Conservation (phyloP, 148 eudicot genomes). For the Fagopyrum tataricum region DNA sequence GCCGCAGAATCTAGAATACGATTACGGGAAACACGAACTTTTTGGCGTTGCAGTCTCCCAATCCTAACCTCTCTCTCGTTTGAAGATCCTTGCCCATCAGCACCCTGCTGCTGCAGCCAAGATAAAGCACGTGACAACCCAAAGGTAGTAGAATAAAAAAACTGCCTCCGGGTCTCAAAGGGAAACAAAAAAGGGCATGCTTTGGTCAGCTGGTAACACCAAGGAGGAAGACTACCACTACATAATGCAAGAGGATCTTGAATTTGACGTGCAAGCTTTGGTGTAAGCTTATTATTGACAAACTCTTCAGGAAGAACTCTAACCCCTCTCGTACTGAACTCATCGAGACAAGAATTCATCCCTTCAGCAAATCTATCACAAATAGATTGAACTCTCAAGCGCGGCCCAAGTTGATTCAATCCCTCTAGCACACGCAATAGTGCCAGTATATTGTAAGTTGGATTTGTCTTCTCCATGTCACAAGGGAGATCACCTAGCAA, state of each 20-base stretch:
- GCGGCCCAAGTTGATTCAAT: conserved; percentile 93
- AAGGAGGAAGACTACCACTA: conserved; percentile 95
- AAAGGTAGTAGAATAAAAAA: conserved; percentile 95
- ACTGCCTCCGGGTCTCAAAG: conserved; percentile 89
- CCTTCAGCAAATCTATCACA: conserved; percentile 74
- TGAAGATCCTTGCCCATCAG: conserved; percentile 72
- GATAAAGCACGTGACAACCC: conserved; percentile 88
- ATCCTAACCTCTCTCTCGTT: conserved; percentile 84
- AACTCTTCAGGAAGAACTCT: conserved; percentile 73
- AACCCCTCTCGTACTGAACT: conserved; percentile 36
- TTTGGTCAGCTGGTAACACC: conserved; percentile 96
- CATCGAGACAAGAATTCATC: conserved; percentile 47
- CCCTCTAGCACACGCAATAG: conserved; percentile 86
- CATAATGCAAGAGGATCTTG: conserved; percentile 98
- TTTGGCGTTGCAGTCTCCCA: conserved; percentile 92
- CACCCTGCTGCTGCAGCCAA: conserved; percentile 95
- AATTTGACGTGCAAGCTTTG: conserved; percentile 89
- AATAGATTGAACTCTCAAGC: conserved; percentile 61
- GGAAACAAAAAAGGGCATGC: conserved; percentile 97
- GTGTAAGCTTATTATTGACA: conserved; percentile 82
- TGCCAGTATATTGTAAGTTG: conserved; percentile 76
- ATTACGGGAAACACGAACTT: conserved; percentile 92
- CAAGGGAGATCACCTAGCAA: conserved; percentile 92
- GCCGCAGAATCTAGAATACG: conserved; percentile 96
- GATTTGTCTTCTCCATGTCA: conserved; percentile 73